A percentile compares a stretch with the other conserved stretches of the same genome.
phyloP scores from a whole-genome alignment of 2,329 filamentous ascomycete genomes.

The Diaporthe vaccinii region DNA sequence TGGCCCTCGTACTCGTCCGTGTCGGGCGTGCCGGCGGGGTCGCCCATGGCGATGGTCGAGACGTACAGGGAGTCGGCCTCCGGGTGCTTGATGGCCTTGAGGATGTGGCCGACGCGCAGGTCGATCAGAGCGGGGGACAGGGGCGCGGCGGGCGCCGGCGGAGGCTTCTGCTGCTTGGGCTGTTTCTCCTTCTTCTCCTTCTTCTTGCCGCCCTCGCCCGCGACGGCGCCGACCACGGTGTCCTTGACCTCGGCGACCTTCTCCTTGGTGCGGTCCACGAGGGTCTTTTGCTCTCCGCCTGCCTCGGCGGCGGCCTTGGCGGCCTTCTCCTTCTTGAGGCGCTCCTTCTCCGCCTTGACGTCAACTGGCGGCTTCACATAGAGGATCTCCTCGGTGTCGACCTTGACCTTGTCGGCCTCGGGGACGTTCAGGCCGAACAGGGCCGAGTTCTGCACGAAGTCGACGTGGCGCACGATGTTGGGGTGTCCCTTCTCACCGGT shows the following conservation, averaged over 20 bases:
- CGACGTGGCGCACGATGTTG: slow-evolving; percentile 90
- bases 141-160: slow-evolving; percentile 78
- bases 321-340: slow-evolving; percentile 95
- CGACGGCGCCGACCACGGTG: slow-evolving; percentile 58
- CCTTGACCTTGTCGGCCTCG: slow-evolving; percentile 80
- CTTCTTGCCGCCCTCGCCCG: slow-evolving; percentile 77
- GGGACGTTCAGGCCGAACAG: slow-evolving; percentile 79
- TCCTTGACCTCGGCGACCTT: slow-evolving; percentile 66
- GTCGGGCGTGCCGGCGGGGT: slow-evolving; percentile 87
- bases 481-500: slow-evolving; percentile 92
- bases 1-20: slow-evolving; percentile 93
- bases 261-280: slow-evolving; percentile 74
- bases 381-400: slow-evolving; percentile 84
- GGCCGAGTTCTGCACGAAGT: slow-evolving; percentile 93
- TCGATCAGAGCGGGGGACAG: slow-evolving; percentile 91
- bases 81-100: slow-evolving; percentile 95
- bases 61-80: slow-evolving; percentile 97
- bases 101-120: slow-evolving; percentile 95
- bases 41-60: slow-evolving; percentile 94
- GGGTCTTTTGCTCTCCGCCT: slow-evolving; percentile 60
- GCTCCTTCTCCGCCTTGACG: slow-evolving; percentile 95
- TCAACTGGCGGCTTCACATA: slow-evolving; percentile 92
- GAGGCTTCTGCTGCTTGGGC: slow-evolving; percentile 78
- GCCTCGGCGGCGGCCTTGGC: slow-evolving; percentile 70
- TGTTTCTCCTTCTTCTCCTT: slow-evolving; percentile 95